Base-by-base conservation (phyloP, 176 grass and related monocot species). In the Aegilops longissima region DNA sequence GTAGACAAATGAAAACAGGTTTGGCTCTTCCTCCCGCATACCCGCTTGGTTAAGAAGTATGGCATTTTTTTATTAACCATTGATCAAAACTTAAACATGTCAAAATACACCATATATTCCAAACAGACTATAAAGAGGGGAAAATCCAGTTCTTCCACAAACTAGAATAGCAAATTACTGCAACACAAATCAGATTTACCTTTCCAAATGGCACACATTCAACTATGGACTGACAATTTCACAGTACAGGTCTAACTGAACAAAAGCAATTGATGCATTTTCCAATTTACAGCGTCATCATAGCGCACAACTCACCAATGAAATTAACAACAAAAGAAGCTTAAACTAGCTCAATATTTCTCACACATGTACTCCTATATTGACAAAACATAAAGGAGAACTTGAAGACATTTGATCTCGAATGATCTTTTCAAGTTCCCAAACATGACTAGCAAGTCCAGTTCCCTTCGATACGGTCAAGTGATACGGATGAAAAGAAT, bases 291-390 rank as follows among this genome's bases (percentile, higher is more conserved):
- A 52, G 40, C 4, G 63, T 91, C 71, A 78, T 18, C 20, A 51
- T 82, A 82, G 72, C 25, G 23, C 82, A 70, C 38, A 63, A 42
- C 77, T 24, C 77, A 88, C 78, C 63, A 85, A 82, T n/a, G 64
- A 51, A 77, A 82, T 64, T 76, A 77, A 85, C 61, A 87, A 84
- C 25, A 81, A 76, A 61, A 77, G 63, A 58, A 77, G n/a, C 86
- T 85, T 91, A 77, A 80, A 76, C 81, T 91, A 86, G 85, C 77
- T 81, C 51, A 88, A 74, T 62, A 88, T 76, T 91, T 75, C 85
- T 31, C 82, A 75, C 76, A 71, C 58, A 76, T 49, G 17, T 62
- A 88, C 82, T 87, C 70, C 77, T 91, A 91, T 85, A 88, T 84
- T 69, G 61, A 88, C 90, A 91, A 77, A 70, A 87, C 62, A 85